Percentiles rank a stretch among this genome's conserved stretches.
Conservation (phyloP, 305 asterid species). For the Coffea humblotiana region DNA sequence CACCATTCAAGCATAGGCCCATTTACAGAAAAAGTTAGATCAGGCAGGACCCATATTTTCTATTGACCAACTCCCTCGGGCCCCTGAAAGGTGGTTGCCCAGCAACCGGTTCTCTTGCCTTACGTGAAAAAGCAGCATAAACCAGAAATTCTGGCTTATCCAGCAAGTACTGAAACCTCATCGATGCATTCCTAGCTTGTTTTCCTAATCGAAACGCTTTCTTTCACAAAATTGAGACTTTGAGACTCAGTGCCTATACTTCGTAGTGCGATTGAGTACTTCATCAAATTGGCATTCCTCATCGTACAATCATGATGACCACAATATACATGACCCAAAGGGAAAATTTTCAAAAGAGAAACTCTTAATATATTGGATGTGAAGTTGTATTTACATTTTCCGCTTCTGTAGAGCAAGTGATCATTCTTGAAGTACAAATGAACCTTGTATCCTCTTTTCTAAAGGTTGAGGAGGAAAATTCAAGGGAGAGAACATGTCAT, state of each 20-base stretch:
- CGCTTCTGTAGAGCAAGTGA: conserved; percentile 16
- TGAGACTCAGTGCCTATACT: background rate
- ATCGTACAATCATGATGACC: background rate
- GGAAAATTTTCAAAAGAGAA: background rate
- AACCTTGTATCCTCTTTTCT: conserved; percentile 76
- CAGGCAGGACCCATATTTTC: background rate
- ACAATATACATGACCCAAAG: background rate
- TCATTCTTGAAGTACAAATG: conserved; percentile 71
- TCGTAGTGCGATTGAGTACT: background rate
- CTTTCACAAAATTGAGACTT: too few species aligned
- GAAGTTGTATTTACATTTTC: conserved; percentile 31
- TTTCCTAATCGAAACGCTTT: background rate
- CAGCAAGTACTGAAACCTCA: background rate
- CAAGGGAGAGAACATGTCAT: conserved; percentile 55
- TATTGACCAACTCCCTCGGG: background rate
- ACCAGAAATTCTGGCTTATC: background rate
- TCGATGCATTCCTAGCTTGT: background rate
- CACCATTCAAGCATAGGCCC: too few species aligned
- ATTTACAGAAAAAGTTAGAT: too few species aligned
- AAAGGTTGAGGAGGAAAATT: conserved; percentile 49
- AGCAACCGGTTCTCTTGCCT: background rate
- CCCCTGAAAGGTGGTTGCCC: background rate
- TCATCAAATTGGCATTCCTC: background rate
- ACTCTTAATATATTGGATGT: background rate
- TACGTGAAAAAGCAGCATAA: background rate